A percentile compares a stretch with the other conserved stretches of the same genome.
These are phyloP conservation scores for Suhomyces pyralidae DNA, from an alignment of 805 yeast genomes.

Conservation along the genomic window DNA sequence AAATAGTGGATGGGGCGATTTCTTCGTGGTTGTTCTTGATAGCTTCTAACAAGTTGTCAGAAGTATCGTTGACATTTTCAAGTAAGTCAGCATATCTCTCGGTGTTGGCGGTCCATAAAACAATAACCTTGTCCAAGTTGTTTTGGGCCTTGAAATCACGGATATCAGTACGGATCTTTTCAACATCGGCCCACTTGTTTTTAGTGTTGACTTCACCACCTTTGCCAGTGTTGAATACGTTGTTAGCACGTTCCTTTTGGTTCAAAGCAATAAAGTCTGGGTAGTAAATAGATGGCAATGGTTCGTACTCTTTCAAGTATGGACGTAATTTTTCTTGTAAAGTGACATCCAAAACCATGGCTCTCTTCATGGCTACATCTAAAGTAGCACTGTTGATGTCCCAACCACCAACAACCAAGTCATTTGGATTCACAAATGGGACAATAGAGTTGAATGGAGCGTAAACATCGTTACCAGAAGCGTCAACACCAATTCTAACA, in stretches of 20 bases:
- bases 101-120: constrained; percentile 96
- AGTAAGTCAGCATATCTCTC: constrained; percentile 83
- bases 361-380: constrained; percentile 76
- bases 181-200: constrained; percentile 87
- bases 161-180: constrained; percentile 80
- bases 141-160: constrained; percentile 69
- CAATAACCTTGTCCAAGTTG: constrained; percentile 78
- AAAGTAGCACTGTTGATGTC: constrained; percentile 76
- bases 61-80: constrained; percentile 82
- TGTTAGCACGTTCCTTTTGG: constrained; percentile 89
- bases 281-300: constrained; percentile 84
- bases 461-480: constrained; percentile 77
- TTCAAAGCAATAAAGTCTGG: constrained; percentile 96
- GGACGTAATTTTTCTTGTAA: constrained; percentile 73
- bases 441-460: constrained; percentile 88
- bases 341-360: constrained; percentile 82
- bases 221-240: constrained; percentile 60
- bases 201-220: constrained; percentile 49
- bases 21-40: constrained; percentile 79
- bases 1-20: constrained; percentile 88
- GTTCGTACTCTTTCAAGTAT: constrained; percentile 58
- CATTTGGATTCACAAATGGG: constrained; percentile 88
- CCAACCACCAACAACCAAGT: constrained; percentile 91
- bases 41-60: constrained; percentile 70
- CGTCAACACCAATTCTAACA: constrained; percentile 83